These are phyloP conservation scores for Cladosporium sp. DNA, from an alignment of 2,329 filamentous ascomycete species.

Conservation along the genomic window DNA sequence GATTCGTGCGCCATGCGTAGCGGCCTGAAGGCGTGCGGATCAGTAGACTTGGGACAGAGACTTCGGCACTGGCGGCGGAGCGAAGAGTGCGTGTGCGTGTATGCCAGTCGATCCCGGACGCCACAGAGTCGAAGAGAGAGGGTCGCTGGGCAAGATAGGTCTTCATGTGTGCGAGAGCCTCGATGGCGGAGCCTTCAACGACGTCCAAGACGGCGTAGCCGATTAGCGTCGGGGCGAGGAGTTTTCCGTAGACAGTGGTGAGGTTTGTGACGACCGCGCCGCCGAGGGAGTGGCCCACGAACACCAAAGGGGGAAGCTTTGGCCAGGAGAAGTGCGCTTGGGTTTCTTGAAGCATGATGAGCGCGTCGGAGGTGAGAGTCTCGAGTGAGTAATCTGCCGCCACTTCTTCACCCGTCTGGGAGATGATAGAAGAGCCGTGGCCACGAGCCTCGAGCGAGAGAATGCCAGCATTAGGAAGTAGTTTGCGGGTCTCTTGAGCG, in stretches of 20 bases:
- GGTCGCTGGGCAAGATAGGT: conserved; percentile 84
- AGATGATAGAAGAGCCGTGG: conserved; percentile 71
- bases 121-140: conserved; percentile 70
- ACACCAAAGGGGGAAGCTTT: conserved; percentile 69
- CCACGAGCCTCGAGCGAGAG: conserved; percentile 83
- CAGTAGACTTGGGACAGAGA: conserved; percentile 81
- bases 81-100: conserved; percentile 83
- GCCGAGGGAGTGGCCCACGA: conserved; percentile 90
- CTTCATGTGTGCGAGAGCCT: conserved; percentile 92
- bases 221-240: conserved; percentile 66
- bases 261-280: conserved; percentile 88
- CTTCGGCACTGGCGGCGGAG: conserved; percentile 77
- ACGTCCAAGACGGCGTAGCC: conserved; percentile 92
- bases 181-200: conserved; percentile 91
- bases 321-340: conserved; percentile 70
- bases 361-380: conserved; percentile 71
- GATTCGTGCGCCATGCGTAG: conserved; percentile 85
- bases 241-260: conserved; percentile 56
- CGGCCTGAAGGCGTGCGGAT: conserved; percentile 41
- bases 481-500: conserved; percentile 72
- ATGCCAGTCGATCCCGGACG: conserved; percentile 91
- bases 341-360: conserved; percentile 66
- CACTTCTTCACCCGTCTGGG: conserved; percentile 38
- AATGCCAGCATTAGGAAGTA: conserved; percentile 76
- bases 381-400: conserved; percentile 67